phyloP scores from a whole-genome alignment of 1,284 basidiomycete species.

The Rhizopogon hawkerae region DNA sequence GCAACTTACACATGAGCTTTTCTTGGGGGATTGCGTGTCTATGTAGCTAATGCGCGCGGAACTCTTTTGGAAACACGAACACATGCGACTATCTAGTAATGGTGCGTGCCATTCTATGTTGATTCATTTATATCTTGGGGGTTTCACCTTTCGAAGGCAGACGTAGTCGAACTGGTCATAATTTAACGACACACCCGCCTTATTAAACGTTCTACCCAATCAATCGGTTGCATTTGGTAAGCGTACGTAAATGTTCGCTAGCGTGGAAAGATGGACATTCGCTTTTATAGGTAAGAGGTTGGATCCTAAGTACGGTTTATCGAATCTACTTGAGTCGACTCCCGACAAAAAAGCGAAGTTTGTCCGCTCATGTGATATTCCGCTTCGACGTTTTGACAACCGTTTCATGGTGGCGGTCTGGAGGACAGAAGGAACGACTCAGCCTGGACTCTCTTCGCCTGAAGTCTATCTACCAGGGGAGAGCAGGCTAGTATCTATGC shows the following conservation, averaged over 20 bases:
- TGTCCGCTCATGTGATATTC: neutral
- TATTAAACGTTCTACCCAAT: neutral
- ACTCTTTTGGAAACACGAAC: too few species aligned
- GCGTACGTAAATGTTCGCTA: neutral
- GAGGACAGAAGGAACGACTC: neutral
- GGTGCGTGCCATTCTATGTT: neutral
- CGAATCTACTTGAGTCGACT: neutral
- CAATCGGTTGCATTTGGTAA: neutral
- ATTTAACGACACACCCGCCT: neutral
- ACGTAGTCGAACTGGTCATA: too few species aligned
- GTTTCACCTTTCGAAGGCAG: neutral
- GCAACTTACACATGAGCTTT: too few species aligned
- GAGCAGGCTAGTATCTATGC: neutral
- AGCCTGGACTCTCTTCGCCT: too few species aligned
- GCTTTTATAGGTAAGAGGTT: too few species aligned
- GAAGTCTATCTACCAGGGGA: too few species aligned
- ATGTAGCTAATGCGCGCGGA: too few species aligned
- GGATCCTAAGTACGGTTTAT: too few species aligned
- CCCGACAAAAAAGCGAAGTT: neutral
- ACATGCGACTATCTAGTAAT: too few species aligned
- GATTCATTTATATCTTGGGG: neutral
- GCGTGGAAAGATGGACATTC: neutral
- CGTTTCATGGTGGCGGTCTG: neutral
- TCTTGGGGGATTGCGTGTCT: too few species aligned
- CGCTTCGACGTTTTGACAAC: too few species aligned